phyloP scores from a whole-genome alignment of 2,329 filamentous ascomycete genomes.

The Epichloe sylvatica region DNA sequence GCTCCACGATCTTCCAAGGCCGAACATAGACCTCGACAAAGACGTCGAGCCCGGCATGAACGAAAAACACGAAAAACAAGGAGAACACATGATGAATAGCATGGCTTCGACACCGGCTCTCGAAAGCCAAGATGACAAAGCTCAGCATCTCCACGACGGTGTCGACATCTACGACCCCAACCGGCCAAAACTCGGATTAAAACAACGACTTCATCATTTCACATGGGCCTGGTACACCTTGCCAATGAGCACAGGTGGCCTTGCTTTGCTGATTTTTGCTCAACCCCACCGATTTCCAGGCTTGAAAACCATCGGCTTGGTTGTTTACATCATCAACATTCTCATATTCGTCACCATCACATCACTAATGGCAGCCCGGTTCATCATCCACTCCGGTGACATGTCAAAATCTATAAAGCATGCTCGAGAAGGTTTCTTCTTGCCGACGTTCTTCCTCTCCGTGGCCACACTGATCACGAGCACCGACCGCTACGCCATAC shows the following conservation, averaged over 20 bases:
- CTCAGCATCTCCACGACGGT: neutral
- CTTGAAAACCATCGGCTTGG: constrained; percentile 47
- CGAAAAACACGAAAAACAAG: neutral
- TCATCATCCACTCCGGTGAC: constrained; percentile 42
- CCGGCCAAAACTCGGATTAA: constrained; percentile 23
- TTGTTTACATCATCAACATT: constrained; percentile 55
- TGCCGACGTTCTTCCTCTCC: constrained; percentile 58
- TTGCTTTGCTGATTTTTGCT: constrained; percentile 48
- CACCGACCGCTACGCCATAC: constrained; percentile 51
- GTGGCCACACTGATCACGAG: constrained; percentile 54
- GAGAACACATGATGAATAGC: neutral
- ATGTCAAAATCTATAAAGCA: constrained; percentile 45
- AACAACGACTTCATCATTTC: constrained; percentile 40
- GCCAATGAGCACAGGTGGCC: constrained; percentile 61
- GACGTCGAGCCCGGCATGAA: neutral
- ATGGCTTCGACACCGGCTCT: neutral
- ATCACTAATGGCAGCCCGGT: constrained; percentile 42
- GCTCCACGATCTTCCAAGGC: neutral
- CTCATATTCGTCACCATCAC: constrained; percentile 46
- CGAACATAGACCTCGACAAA: neutral
- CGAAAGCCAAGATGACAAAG: neutral
- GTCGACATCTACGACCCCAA: constrained; percentile 12
- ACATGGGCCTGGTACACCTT: constrained; percentile 63
- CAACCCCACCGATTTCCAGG: constrained; percentile 53
- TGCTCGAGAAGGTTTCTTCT: constrained; percentile 55